Evolutionary conservation across 2,329 filamentous ascomycete species (phyloP), one percentile per base, ranked within the genome.

Genomic region (Orbilia brochopaga): DNA sequence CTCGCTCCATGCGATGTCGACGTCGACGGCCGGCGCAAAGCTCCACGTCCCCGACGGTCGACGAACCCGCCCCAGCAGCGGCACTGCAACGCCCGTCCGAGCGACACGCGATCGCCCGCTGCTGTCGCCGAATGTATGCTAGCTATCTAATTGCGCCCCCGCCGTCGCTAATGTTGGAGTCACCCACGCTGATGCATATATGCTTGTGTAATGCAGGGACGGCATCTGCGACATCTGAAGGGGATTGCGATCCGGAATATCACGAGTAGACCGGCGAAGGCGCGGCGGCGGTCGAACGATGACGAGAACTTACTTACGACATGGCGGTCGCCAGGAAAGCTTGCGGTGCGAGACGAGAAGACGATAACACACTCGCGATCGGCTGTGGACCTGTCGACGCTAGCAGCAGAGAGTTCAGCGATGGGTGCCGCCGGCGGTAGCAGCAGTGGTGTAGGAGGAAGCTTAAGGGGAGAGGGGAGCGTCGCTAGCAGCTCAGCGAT

Each of bases 171-270:
- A n/a, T n/a, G n/a, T n/a, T n/a, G n/a, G n/a, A n/a, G n/a, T n/a
- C n/a, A n/a, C n/a, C n/a, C n/a, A n/a, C 27, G 8, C 27, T 15
- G 6, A 23, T 11, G 57, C 10, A 40, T 58, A 54, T 42, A 57
- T 23, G n/a, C n/a, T n/a, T 15, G n/a, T 11, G 1, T 5, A 4
- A 40, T 40, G n/a, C 15, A 74, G 75, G 74, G 74, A 42, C 63
- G 74, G 5, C 75, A 75, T 65, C 51, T 76, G 35, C 74, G 75
- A 46, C 75, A 76, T 46, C 51, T 76, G 30, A 75, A 59, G 19
- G 73, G 74, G 30, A 74, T 76, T 48, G 73, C 61, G 24, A 55
- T 76, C 23, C 72, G 72, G 62, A 72, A 69, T 23, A 40, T 72
- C 53, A 53, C 73, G 10, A 51, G 40, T 21, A 72, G 59, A 53